Percentiles rank a stretch among this genome's conserved stretches.
phyloP scores from a whole-genome alignment of 108 stramenopile genomes.

The Nitzschia sp. region DNA sequence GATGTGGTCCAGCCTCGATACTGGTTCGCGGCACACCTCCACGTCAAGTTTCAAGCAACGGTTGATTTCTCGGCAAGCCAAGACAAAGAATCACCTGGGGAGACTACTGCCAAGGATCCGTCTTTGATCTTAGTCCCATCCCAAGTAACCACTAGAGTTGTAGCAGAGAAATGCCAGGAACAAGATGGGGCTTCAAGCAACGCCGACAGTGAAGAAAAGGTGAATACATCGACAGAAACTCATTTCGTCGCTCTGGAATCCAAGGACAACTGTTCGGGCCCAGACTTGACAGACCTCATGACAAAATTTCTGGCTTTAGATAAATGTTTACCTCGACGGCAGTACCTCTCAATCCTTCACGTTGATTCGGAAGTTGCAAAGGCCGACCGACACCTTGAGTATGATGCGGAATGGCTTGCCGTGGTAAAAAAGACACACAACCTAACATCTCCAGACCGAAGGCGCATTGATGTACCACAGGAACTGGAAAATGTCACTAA shows the following conservation, averaged over 20 bases:
- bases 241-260: conserved; percentile 57
- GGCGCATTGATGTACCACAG: conserved; percentile 29
- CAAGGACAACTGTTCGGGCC: conserved; percentile 30
- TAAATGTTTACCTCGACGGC: conserved; percentile 94
- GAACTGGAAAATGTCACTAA: conserved; percentile 27
- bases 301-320: conserved; percentile 97
- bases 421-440: conserved; percentile 74
- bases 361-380: conserved; percentile 26
- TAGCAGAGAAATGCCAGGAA: conserved; percentile 10
- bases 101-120: too few relatives aligned
- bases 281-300: conserved; percentile 68
- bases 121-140: conserved; percentile 15
- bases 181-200: not conserved
- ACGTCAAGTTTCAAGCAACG: conserved; percentile 92
- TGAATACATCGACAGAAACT: conserved; percentile 24
- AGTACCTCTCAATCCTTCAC: conserved; percentile 85
- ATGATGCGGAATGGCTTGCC: conserved; percentile 86
- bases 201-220: not conserved
- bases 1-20: conserved; percentile 76
- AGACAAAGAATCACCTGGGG: not conserved
- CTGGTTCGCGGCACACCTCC: conserved; percentile 99
- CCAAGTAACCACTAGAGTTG: conserved; percentile 1
- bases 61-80: conserved; percentile 38
- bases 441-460: conserved; percentile 38
- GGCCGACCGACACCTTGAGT: conserved; percentile 52